Percentiles rank a stretch among this genome's conserved stretches.
phyloP scores from a whole-genome alignment of 164 flowering plant species.

The Tetrastigma voinierianum region DNA sequence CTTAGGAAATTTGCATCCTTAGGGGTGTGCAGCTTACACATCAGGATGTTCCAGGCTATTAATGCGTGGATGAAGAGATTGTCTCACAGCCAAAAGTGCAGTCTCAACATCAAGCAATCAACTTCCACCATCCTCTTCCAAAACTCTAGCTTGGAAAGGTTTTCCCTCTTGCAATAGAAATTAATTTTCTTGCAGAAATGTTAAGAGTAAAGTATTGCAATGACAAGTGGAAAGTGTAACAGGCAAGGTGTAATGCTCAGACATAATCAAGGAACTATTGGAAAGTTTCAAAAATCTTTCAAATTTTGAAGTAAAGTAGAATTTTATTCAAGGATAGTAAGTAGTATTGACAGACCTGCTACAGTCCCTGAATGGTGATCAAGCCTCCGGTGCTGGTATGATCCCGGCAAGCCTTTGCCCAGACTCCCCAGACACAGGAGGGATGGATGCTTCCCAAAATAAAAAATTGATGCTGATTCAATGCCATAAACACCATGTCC shows the following conservation, averaged over 20 bases:
- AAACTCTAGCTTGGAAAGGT: slow-evolving; percentile 46
- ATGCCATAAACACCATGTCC: slow-evolving; percentile 51
- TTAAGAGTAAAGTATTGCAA: too few species aligned
- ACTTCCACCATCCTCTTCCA: slow-evolving; percentile 51
- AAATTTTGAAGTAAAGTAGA: too few species aligned
- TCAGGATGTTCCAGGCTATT: slow-evolving; percentile 5
- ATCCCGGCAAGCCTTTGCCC: slow-evolving; percentile 52
- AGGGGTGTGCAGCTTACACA: too few species aligned
- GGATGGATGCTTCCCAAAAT: slow-evolving; percentile 48
- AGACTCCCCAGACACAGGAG: slow-evolving; percentile 42
- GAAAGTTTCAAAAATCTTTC: too few species aligned
- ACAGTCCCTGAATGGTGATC: slow-evolving; percentile 42
- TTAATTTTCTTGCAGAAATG: not conserved
- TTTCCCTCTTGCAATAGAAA: slow-evolving; percentile 33
- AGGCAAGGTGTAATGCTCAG: too few species aligned
- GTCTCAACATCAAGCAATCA: slow-evolving; percentile 36
- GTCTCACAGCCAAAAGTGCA: slow-evolving; percentile 32
- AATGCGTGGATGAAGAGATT: slow-evolving; percentile 27
- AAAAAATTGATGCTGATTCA: slow-evolving; percentile 44
- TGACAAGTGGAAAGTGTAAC: too few species aligned
- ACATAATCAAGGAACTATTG: too few species aligned
- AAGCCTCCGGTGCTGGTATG: slow-evolving; percentile 54
- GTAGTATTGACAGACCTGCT: slow-evolving; percentile 31
- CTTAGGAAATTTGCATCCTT: too few species aligned
- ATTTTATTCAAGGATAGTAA: too few species aligned